Evolutionary conservation across 2,329 filamentous ascomycete genomes (phyloP).

Genomic region (Botrytis squamosa): DNA sequence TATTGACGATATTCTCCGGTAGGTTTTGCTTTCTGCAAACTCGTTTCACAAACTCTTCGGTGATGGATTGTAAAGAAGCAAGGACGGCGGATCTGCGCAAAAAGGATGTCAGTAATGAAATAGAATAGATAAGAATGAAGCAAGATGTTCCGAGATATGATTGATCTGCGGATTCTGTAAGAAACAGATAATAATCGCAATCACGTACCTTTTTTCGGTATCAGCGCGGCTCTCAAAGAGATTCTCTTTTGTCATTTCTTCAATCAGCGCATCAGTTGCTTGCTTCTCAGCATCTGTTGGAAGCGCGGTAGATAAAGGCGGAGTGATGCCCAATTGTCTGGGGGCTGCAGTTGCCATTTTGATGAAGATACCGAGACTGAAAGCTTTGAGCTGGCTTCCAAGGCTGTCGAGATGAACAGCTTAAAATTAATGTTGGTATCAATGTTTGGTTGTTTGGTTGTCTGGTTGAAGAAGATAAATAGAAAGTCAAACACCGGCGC

Average conservation of each 20-base stretch:
- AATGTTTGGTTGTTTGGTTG: conserved; percentile 7
- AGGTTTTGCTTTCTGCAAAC: conserved; percentile 60
- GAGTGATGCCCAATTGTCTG: conserved; percentile 64
- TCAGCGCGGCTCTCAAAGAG: conserved; percentile 86
- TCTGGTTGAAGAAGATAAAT: background rate
- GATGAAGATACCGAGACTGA: conserved; percentile 17
- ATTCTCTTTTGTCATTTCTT: conserved; percentile 83
- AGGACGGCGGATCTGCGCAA: conserved; percentile 62
- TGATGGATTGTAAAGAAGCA: conserved; percentile 72
- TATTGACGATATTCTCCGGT: conserved; percentile 74
- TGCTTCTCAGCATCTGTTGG: conserved; percentile 76
- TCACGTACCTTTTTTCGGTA: conserved; percentile 73
- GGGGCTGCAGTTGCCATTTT: conserved; percentile 35
- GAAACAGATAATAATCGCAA: background rate
- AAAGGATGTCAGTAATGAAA: conserved; percentile 18
- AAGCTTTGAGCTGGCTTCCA: background rate
- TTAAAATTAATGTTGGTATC: conserved; percentile 6
- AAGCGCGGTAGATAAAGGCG: conserved; percentile 73
- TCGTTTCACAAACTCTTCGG: conserved; percentile 80
- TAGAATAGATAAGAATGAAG: background rate
- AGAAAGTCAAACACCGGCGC: background rate
- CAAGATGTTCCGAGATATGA: no score
- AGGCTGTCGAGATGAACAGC: conserved; percentile 7
- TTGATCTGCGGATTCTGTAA: background rate
- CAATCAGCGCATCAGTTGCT: conserved; percentile 74